Conservation (phyloP, 1,139 yeast genomes). For the Geotrichum bryndzae region DNA sequence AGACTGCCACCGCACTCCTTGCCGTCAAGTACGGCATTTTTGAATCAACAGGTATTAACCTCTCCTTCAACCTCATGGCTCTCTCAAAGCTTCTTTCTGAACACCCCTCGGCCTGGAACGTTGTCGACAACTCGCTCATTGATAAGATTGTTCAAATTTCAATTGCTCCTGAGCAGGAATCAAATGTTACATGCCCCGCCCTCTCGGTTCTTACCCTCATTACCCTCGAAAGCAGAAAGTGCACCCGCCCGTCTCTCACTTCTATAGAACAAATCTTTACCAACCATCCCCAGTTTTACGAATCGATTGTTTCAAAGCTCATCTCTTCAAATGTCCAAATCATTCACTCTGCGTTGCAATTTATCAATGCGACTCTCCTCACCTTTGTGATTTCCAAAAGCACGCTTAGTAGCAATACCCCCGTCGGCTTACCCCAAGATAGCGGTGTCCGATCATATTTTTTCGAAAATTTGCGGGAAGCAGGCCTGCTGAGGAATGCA, state of each 20-base stretch:
- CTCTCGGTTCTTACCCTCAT: conserved; percentile 27
- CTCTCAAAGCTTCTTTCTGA: conserved; percentile 25
- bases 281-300: conserved; percentile 21
- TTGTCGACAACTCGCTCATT: conserved; percentile 27
- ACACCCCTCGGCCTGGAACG: conserved; percentile 28
- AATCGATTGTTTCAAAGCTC: conserved; percentile 24
- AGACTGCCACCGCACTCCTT: conserved; percentile 29
- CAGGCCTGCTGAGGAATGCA: conserved; percentile 26
- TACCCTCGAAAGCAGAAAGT: conserved; percentile 25
- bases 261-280: conserved; percentile 22
- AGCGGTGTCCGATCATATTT: conserved; percentile 22
- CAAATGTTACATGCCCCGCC: conserved; percentile 28
- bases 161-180: conserved; percentile 22
- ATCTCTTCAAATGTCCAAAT: conserved; percentile 23
- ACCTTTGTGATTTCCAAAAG: conserved; percentile 23
- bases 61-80: conserved; percentile 28
- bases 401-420: background rate
- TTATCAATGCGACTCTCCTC: conserved; percentile 25
- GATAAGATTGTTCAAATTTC: conserved; percentile 23
- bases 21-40: conserved; percentile 31
- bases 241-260: conserved; percentile 22
- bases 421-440: background rate
- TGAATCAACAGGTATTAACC: conserved; percentile 25
- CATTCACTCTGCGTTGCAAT: conserved; percentile 27
- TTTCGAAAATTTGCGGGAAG: conserved; percentile 24